Conservation (phyloP, 345 rosid species). For the Aquilaria malaccensis region DNA sequence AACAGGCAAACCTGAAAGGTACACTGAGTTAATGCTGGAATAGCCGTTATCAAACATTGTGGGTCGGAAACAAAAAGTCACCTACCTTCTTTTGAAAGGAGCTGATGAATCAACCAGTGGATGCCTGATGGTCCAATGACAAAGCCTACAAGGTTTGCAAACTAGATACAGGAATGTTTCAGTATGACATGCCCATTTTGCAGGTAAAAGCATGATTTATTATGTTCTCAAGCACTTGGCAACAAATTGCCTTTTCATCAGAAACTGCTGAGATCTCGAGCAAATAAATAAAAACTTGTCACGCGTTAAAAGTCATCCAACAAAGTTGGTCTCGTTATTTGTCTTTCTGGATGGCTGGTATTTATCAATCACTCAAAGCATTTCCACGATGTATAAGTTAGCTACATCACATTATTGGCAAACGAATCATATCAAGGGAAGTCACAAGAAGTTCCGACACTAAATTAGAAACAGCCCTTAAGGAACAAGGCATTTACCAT, state of each 20-base stretch:
- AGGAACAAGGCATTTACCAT: slow-evolving; percentile 43
- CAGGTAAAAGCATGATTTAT: not conserved
- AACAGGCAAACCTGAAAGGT: slow-evolving; percentile 48
- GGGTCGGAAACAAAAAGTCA: not conserved
- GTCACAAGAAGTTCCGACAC: too few relatives aligned
- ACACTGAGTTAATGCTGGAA: not conserved
- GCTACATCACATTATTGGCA: too few relatives aligned
- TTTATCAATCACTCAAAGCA: not conserved
- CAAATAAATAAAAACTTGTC: too few relatives aligned
- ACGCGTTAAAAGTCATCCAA: too few relatives aligned
- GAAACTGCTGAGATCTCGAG: too few relatives aligned
- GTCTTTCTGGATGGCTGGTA: too few relatives aligned
- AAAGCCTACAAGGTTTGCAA: slow-evolving; percentile 90
- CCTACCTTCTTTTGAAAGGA: slow-evolving; percentile 63
- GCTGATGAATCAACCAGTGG: slow-evolving; percentile 64
- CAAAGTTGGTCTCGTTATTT: too few relatives aligned
- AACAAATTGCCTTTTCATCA: not conserved
- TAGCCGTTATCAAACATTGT: not conserved
- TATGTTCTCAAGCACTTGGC: not conserved
- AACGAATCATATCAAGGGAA: too few relatives aligned
- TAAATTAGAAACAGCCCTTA: too few relatives aligned
- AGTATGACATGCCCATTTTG: slow-evolving; percentile 4
- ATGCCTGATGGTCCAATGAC: slow-evolving; percentile 80
- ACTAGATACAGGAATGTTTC: slow-evolving; percentile 32
- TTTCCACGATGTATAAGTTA: too few relatives aligned